Conservation (phyloP, 176 grass and related monocot species). For the Musa beccarii region DNA sequence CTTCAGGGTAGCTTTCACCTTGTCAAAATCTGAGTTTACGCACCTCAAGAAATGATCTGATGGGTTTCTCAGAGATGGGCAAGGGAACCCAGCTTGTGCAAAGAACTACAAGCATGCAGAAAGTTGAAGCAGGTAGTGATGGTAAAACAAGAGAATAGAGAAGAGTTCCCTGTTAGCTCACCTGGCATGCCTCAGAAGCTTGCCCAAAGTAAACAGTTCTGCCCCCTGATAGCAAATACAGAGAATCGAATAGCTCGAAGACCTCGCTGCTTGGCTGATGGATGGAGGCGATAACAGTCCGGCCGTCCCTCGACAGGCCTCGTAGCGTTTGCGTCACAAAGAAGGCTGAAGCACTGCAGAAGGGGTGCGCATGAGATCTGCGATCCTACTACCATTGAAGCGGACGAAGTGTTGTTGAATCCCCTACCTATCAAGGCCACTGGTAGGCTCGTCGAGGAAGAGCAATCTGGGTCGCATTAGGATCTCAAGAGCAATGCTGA, state of each 20-base stretch:
- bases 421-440: constrained; percentile 77
- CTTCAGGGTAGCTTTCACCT: constrained; percentile 98
- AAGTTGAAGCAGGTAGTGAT: background rate
- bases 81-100: constrained; percentile 88
- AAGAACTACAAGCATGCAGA: constrained; percentile 42
- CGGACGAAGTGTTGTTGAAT: no score
- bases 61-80: constrained; percentile 68
- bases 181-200: constrained; percentile 76
- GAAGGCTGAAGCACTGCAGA: constrained; percentile 80
- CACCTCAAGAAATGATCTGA: constrained; percentile 96
- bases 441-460: constrained; percentile 92
- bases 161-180: constrained; percentile 4
- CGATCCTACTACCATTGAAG: background rate
- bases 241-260: constrained; percentile 72
- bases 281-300: constrained; percentile 79
- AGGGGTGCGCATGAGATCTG: background rate
- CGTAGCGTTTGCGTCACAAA: constrained; percentile 89
- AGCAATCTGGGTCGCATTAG: constrained; percentile 89
- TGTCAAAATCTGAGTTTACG: constrained; percentile 89
- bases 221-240: constrained; percentile 84
- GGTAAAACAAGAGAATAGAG: background rate
- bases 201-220: constrained; percentile 84
- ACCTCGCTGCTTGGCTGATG: constrained; percentile 98
- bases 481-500: constrained; percentile 95
- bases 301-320: constrained; percentile 66